Percentiles rank a stretch among this genome's conserved stretches.
Evolutionary conservation across 2,329 filamentous ascomycete genomes (phyloP).

Genomic region (Colletotrichum nymphaeae): DNA sequence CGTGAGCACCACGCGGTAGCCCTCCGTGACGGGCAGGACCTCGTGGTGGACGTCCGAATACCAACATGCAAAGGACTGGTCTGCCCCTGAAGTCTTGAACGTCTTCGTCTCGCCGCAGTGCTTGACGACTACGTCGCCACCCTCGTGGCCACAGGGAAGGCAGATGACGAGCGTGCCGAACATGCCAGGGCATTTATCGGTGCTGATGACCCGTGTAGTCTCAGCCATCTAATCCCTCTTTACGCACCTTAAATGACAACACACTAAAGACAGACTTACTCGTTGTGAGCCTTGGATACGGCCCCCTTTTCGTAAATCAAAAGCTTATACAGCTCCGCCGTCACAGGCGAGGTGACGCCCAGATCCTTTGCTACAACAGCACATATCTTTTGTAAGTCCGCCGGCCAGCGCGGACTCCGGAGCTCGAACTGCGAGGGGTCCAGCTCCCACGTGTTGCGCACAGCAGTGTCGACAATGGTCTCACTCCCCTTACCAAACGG

Average conservation of each 20-base stretch:
- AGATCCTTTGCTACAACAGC: slow-evolving; percentile 42
- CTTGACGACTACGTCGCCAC: slow-evolving; percentile 54
- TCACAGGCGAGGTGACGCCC: slow-evolving; percentile 44
- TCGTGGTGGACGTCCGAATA: slow-evolving; percentile 66
- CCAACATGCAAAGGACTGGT: slow-evolving; percentile 47
- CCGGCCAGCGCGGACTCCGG: slow-evolving; percentile 46
- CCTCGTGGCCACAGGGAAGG: slow-evolving; percentile 59
- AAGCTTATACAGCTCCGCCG: slow-evolving; percentile 57
- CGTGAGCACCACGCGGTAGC: slow-evolving; percentile 61
- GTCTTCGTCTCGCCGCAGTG: slow-evolving; percentile 48
- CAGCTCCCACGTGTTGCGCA: slow-evolving; percentile 57
- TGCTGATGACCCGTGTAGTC: slow-evolving; percentile 40
- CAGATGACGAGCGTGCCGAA: slow-evolving; percentile 62
- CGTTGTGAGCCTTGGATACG: slow-evolving; percentile 59
- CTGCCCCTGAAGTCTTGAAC: slow-evolving; percentile 44
- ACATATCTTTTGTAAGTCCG: slow-evolving; percentile 40
- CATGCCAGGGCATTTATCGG: slow-evolving; percentile 59
- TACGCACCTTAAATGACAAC: neutral
- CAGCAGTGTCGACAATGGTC: slow-evolving; percentile 51
- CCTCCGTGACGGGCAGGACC: slow-evolving; percentile 57
- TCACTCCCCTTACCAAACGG: slow-evolving; percentile 53
- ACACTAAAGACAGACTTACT: slow-evolving; percentile 40
- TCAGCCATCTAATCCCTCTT: neutral
- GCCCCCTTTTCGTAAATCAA: slow-evolving; percentile 61
- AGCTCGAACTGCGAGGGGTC: slow-evolving; percentile 51